Percentiles rank a stretch among this genome's conserved stretches.
These are phyloP conservation scores for Yamagishiella unicocca DNA, from an alignment of 139 green algal species.

Conservation along the genomic window DNA sequence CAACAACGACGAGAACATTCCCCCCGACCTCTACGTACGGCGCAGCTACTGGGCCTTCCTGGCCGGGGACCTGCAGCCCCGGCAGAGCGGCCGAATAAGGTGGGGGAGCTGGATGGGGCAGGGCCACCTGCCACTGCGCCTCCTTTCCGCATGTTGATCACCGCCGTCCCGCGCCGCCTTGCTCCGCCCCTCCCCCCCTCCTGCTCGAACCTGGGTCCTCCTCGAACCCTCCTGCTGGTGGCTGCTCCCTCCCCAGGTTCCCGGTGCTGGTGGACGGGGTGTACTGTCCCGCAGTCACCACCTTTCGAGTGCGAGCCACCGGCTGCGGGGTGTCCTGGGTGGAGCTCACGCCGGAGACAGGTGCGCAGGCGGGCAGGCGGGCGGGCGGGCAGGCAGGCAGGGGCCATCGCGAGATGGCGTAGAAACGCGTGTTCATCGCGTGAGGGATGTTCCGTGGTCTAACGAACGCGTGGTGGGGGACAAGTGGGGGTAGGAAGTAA, in stretches of 20 bases:
- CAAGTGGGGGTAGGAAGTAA: too few species aligned
- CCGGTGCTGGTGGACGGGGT: slow-evolving; percentile 29
- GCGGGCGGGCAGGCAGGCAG: too few species aligned
- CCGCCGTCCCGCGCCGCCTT: not conserved
- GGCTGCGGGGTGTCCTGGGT: slow-evolving; percentile 29
- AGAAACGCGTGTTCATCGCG: too few species aligned
- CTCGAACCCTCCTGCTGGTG: not conserved
- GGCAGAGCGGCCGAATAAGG: slow-evolving; percentile 44
- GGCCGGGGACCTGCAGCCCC: slow-evolving; percentile 28
- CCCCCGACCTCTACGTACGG: not conserved
- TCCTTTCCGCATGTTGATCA: too few species aligned
- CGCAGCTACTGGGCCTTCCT: slow-evolving; percentile 53
- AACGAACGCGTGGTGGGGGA: too few species aligned
- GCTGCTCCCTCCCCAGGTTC: not conserved
- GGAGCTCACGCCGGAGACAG: slow-evolving; percentile 47
- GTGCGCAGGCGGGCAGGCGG: too few species aligned
- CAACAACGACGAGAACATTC: too few species aligned
- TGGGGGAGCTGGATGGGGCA: not conserved
- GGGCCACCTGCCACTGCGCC: too few species aligned
- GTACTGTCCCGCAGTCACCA: slow-evolving; percentile 9
- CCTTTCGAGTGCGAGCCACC: slow-evolving; percentile 17
- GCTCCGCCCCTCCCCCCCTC: not conserved
- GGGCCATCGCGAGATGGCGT: too few species aligned
- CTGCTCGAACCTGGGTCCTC: too few species aligned
- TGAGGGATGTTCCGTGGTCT: too few species aligned